Evolutionary conservation across 169 alveolate species (phyloP).

Genomic region (Cystoisospora suis): DNA sequence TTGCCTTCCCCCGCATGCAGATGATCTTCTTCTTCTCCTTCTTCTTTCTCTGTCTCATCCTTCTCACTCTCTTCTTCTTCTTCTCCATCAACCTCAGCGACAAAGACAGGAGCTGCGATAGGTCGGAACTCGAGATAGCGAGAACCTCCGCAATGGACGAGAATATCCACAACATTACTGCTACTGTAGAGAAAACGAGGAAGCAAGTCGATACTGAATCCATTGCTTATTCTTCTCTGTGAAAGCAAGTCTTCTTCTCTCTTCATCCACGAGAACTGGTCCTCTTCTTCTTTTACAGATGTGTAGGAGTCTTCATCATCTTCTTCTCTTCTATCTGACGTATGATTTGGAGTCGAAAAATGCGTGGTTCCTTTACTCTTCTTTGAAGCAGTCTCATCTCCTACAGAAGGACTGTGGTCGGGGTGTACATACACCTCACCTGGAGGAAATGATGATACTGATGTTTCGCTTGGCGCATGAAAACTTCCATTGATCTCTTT

Average conservation of each 20-base stretch:
- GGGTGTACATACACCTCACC: too few species aligned
- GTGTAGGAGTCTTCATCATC: too few species aligned
- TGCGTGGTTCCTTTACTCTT: too few species aligned
- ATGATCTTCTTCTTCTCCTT: too few species aligned
- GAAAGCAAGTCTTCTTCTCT: not conserved
- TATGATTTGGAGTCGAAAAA: too few species aligned
- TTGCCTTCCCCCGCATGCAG: too few species aligned
- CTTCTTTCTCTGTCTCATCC: too few species aligned
- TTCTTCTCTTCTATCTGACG: too few species aligned
- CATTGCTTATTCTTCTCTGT: not conserved
- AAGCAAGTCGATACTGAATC: conserved; percentile 57
- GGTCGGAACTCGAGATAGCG: conserved; percentile 58
- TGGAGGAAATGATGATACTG: too few species aligned
- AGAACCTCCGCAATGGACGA: conserved; percentile 40
- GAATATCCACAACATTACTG: conserved; percentile 56
- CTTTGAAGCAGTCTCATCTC: not conserved
- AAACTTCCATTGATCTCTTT: too few species aligned
- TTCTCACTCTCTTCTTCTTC: too few species aligned
- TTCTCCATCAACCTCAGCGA: conserved; percentile 24
- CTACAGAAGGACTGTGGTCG: not conserved
- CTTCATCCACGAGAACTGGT: not conserved
- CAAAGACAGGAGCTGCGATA: conserved; percentile 33
- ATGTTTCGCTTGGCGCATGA: too few species aligned
- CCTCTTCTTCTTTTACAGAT: not conserved
- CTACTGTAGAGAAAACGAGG: conserved; percentile 52